These are phyloP conservation scores for Mycena citricolor DNA, from an alignment of 1,284 basidiomycete genomes.

Conservation along the genomic window DNA sequence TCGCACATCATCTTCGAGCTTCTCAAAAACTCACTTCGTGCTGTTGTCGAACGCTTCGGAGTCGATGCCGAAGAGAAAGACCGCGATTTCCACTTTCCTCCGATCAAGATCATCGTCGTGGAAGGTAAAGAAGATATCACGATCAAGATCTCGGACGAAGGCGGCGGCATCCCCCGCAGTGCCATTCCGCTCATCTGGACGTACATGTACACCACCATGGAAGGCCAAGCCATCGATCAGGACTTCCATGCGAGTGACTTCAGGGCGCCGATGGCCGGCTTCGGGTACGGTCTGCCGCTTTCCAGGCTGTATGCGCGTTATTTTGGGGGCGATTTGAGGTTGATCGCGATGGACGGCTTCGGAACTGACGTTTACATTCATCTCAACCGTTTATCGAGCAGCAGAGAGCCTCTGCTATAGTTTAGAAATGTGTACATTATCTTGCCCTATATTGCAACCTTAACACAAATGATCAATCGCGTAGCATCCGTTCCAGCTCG, in stretches of 20 bases:
- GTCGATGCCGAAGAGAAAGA: conserved; percentile 69
- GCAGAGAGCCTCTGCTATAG: conserved; percentile 71
- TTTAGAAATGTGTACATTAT: too few species aligned
- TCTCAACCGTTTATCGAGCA: conserved; percentile 83
- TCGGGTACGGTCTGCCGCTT: conserved; percentile 91
- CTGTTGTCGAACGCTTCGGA: conserved; percentile 93
- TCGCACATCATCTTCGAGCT: conserved; percentile 98
- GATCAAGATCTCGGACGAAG: conserved; percentile 92
- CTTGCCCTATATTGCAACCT: too few species aligned
- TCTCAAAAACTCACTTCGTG: conserved; percentile 97
- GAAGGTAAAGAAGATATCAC: conserved; percentile 97
- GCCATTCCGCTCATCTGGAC: conserved; percentile 98
- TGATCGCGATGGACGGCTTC: conserved; percentile 98
- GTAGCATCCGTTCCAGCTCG: too few species aligned
- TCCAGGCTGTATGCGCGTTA: conserved; percentile 93
- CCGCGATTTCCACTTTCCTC: conserved; percentile 81
- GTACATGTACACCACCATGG: conserved; percentile 99
- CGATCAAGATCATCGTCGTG: conserved; percentile 96
- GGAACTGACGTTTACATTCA: conserved; percentile 93
- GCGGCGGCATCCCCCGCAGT: conserved; percentile 92
- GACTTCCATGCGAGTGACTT: conserved; percentile 92
- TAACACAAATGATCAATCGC: too few species aligned
- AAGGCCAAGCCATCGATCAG: conserved; percentile 83
- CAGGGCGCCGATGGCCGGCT: conserved; percentile 98
- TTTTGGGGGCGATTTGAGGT: conserved; percentile 93